phyloP scores from a whole-genome alignment of 768 basidiomycete genomes.

The Lenzites betulinus region DNA sequence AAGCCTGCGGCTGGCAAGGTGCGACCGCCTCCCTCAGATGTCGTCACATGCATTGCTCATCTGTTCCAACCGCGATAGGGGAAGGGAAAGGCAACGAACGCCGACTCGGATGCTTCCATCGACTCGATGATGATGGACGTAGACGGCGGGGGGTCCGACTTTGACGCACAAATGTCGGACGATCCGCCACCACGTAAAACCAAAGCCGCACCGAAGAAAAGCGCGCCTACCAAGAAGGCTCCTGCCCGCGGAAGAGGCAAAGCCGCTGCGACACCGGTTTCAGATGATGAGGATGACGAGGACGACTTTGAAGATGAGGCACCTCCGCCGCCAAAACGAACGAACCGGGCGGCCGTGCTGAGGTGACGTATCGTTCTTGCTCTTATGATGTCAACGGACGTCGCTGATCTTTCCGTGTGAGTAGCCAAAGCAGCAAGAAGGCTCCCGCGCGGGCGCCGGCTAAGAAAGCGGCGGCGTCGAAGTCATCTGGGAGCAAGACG shows the following conservation, averaged over 20 bases:
- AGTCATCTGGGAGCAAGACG: conserved; percentile 10
- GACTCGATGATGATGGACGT: conserved; percentile 84
- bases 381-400: neutral
- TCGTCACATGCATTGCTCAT: neutral
- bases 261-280: conserved; percentile 51
- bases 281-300: conserved; percentile 58
- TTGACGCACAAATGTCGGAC: conserved; percentile 52
- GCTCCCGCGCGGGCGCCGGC: conserved; percentile 48
- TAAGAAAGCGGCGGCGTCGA: conserved; percentile 42
- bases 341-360: conserved; percentile 63
- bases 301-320: conserved; percentile 56
- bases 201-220: conserved; percentile 34
- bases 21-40: neutral
- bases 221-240: conserved; percentile 38
- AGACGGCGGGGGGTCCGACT: conserved; percentile 58
- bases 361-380: conserved; percentile 45
- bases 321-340: conserved; percentile 52
- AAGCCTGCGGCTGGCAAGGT: conserved; percentile 49
- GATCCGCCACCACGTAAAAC: conserved; percentile 40
- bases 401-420: neutral
- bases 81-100: conserved; percentile 48
- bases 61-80: too few relatives aligned
- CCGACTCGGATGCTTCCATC: conserved; percentile 53
- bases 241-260: conserved; percentile 44
- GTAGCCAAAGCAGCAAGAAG: conserved; percentile 44